Evolutionary conservation across 1,284 basidiomycete species (phyloP).

Genomic region (Ganoderma multipileum): DNA sequence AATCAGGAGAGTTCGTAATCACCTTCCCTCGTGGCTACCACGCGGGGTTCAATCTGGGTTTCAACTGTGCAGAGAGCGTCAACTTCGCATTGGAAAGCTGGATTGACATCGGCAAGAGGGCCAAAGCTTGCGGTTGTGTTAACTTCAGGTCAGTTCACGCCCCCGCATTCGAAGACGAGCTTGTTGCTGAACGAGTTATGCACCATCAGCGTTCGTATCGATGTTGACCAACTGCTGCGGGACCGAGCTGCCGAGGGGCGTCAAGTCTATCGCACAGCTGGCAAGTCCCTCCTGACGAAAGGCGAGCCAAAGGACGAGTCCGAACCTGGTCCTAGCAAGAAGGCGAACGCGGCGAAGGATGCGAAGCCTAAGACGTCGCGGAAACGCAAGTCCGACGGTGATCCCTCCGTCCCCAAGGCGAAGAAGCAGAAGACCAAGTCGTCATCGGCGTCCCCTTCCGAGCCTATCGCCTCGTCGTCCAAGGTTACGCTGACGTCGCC

Average conservation of each 20-base stretch:
- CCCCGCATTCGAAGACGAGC: neutral
- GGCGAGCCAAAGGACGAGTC: constrained; percentile 5
- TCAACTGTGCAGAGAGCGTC: constrained; percentile 98
- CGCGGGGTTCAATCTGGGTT: constrained; percentile 95
- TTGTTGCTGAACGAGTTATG: neutral
- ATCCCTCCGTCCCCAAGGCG: constrained; percentile 19
- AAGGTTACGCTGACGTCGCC: constrained; percentile 24
- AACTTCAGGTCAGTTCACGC: constrained; percentile 69
- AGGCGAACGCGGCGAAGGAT: constrained; percentile 8
- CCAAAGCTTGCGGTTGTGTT: constrained; percentile 86
- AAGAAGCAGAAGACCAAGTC: constrained; percentile 45
- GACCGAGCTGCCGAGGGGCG: constrained; percentile 60
- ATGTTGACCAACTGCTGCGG: constrained; percentile 83
- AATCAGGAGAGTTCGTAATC: constrained; percentile 93
- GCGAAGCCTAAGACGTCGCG: constrained; percentile 31
- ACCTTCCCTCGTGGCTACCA: constrained; percentile 96
- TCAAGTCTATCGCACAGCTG: constrained; percentile 29
- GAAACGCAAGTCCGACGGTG: constrained; percentile 49
- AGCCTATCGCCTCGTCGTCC: constrained; percentile 27
- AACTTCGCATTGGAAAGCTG: constrained; percentile 98
- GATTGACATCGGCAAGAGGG: constrained; percentile 88
- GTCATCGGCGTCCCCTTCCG: constrained; percentile 14
- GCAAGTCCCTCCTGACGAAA: constrained; percentile 16
- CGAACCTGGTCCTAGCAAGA: constrained; percentile 2
- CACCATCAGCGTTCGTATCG: constrained; percentile 82